Evolutionary conservation across 2,329 filamentous ascomycete genomes (phyloP).

Genomic region (Fusarium tuaranense): DNA sequence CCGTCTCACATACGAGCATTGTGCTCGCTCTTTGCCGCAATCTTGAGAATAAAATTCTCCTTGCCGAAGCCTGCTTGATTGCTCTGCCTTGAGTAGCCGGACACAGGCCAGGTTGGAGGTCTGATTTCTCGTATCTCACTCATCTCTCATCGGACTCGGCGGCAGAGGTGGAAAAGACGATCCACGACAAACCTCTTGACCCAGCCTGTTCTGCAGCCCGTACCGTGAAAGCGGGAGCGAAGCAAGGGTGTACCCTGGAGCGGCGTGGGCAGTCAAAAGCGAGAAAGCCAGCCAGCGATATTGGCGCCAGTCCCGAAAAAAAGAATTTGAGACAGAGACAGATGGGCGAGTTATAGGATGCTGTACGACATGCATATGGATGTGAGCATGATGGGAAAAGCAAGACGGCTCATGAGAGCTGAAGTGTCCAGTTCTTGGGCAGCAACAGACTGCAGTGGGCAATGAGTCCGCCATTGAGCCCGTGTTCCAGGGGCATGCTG

Average conservation of each 20-base stretch:
- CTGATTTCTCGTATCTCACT: conserved; percentile 28
- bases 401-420: neutral
- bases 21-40: neutral
- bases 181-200: conserved; percentile 23
- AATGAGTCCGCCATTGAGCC: neutral
- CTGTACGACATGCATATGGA: conserved; percentile 6
- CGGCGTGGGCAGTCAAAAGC: conserved; percentile 16
- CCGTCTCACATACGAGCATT: conserved; percentile 1
- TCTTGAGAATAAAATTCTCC: neutral
- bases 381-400: conserved; percentile 8
- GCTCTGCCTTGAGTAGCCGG: neutral
- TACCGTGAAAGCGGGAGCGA: conserved; percentile 29
- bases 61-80: neutral
- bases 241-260: conserved; percentile 28
- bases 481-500: neutral
- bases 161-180: conserved; percentile 7
- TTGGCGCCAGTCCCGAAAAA: conserved; percentile 5
- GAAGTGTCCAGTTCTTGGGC: neutral
- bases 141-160: conserved; percentile 20
- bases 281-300: conserved; percentile 5
- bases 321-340: neutral
- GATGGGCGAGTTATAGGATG: conserved; percentile 3
- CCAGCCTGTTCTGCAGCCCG: conserved; percentile 34
- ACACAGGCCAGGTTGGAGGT: neutral
- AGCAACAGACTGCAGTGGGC: neutral